Evolutionary conservation across 352 stramenopile genomes (phyloP).

Genomic region (Globisporangium recalcitrans): DNA sequence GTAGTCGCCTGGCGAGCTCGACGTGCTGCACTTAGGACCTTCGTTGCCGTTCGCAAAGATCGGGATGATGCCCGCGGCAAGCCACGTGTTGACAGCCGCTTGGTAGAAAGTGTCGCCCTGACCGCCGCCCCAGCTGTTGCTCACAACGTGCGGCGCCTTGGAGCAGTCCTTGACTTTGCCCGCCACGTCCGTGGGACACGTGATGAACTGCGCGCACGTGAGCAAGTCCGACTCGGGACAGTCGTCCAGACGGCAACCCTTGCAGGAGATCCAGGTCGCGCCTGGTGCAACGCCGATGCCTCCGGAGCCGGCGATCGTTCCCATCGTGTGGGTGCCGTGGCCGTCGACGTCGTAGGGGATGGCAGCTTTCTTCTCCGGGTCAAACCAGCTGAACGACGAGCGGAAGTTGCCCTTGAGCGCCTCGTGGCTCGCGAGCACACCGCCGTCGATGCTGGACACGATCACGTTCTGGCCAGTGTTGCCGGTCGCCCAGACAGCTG

Average conservation of each 20-base stretch:
- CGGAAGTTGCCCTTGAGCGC: slow-evolving; percentile 25
- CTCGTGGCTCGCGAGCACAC: slow-evolving; percentile 24
- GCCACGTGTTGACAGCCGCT: not conserved
- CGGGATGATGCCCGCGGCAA: not conserved
- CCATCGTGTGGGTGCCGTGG: slow-evolving; percentile 34
- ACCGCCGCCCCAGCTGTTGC: slow-evolving; percentile 28
- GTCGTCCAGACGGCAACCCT: slow-evolving; percentile 12
- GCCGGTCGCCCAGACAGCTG: slow-evolving; percentile 23
- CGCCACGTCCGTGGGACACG: slow-evolving; percentile 24
- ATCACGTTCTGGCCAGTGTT: slow-evolving; percentile 25
- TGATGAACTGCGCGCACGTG: slow-evolving; percentile 28
- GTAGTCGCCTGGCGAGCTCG: slow-evolving; percentile 22
- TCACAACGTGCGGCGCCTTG: slow-evolving; percentile 29
- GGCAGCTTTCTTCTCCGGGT: slow-evolving; percentile 17
- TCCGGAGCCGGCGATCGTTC: slow-evolving; percentile 27
- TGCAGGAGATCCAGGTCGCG: slow-evolving; percentile 32
- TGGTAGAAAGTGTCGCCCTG: slow-evolving; percentile 5
- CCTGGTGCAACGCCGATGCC: slow-evolving; percentile 35
- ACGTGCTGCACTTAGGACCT: slow-evolving; percentile 18
- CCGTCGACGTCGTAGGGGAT: slow-evolving; percentile 20
- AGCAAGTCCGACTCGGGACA: slow-evolving; percentile 20
- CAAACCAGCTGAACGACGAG: slow-evolving; percentile 24
- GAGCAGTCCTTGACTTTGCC: slow-evolving; percentile 27
- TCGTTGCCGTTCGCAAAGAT: slow-evolving; percentile 20
- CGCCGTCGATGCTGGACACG: slow-evolving; percentile 29